Base-by-base conservation (phyloP, 208 protist species). In the Trypanosoma avium region DNA sequence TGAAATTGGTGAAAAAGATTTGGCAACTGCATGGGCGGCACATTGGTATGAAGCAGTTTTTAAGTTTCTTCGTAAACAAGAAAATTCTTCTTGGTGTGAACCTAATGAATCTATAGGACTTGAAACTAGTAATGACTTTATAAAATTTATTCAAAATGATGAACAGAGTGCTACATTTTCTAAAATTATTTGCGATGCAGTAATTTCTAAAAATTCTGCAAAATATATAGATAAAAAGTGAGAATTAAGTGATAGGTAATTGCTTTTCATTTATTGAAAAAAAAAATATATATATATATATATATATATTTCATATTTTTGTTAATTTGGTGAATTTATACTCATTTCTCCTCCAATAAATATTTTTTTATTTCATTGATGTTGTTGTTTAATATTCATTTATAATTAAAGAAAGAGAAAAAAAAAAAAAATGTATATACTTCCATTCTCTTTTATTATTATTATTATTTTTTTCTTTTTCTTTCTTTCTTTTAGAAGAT, bases 71-170 rank as follows among this genome's bases (percentile, higher is more conserved):
- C 59, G 59, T 21, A n/a, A n/a, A n/a, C 36, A 43, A 38, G 59
- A 30, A n/a, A n/a, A 19, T 35, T 19, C 30, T n/a, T n/a, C n/a
- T 4, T 65, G 59, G 59, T 47, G 36, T 5, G 59, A 65, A 53
- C 48, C 45, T n/a, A 47, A 26, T n/a, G 59, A 53, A 42, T 22
- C 19, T 15, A 19, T 33, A 21, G 3, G 12, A 7, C 46, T 65
- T 49, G 8, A 65, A 17, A 47, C 59, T 33, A 5, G 12, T 24
- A 47, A 42, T 42, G 59, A 38, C 24, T 65, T 65, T 65, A 10
- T 65, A 35, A 22, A 65, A n/a, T 42, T 65, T 22, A 26, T 65
- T 15, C 17, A 65, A 33, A 24, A 45, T 42, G 46, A 65, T 9
- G 10, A 45, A 12, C 59, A 27, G 26, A 12, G 19, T 13, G 47